These are phyloP conservation scores for Paraleonurus japonicus DNA, from an alignment of 257 asterid genomes.

Conservation along the genomic window DNA sequence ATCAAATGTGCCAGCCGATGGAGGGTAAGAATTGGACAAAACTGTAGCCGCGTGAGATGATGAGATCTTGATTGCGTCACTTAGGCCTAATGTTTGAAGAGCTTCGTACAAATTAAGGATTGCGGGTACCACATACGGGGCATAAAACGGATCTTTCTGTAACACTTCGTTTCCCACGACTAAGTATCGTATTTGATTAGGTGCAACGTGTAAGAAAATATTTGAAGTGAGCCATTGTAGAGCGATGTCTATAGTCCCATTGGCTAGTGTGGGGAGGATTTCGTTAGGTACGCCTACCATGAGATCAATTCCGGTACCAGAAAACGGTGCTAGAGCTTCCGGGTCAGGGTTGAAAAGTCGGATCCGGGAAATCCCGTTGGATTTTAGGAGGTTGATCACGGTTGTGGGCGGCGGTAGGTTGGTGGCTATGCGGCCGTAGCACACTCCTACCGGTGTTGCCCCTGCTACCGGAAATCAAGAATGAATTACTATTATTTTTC, in stretches of 20 bases:
- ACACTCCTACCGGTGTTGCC: conserved; percentile 65
- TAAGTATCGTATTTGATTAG: conserved; percentile 50
- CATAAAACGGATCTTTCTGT: conserved; percentile 49
- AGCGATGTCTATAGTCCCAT: conserved; percentile 38
- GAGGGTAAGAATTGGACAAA: conserved; percentile 54
- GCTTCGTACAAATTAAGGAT: conserved; percentile 51
- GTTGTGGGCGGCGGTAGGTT: conserved; percentile 52
- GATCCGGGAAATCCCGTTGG: conserved; percentile 49
- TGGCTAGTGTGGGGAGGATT: conserved; percentile 61
- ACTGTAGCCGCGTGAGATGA: conserved; percentile 56
- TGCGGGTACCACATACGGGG: conserved; percentile 50
- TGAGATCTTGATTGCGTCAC: conserved; percentile 45
- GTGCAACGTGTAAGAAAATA: conserved; percentile 44
- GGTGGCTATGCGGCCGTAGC: conserved; percentile 58
- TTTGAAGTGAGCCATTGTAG: conserved; percentile 52
- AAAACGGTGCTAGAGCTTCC: conserved; percentile 45
- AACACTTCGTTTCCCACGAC: conserved; percentile 67
- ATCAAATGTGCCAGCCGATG: conserved; percentile 50
- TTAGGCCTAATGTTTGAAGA: conserved; percentile 44
- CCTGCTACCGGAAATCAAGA: conserved; percentile 17
- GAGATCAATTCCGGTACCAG: conserved; percentile 52
- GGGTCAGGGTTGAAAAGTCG: conserved; percentile 64
- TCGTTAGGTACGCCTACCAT: conserved; percentile 69
- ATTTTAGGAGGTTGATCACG: conserved; percentile 42
- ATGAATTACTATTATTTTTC: background rate